Evolutionary conservation across 306 rosid species (phyloP).

Genomic region (Trichosanthes cucumerina): DNA sequence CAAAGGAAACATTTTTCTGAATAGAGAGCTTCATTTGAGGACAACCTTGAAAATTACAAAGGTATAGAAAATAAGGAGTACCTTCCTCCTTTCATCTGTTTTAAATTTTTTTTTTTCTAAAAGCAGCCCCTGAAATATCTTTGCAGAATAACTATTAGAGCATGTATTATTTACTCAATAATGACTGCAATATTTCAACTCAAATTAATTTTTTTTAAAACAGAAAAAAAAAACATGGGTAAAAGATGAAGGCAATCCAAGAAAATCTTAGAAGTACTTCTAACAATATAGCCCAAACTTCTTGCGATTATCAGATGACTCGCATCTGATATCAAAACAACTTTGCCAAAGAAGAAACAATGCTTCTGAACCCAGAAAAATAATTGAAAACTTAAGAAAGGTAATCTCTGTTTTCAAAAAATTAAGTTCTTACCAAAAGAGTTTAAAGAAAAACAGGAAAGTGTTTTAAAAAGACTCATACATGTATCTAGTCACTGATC

Average conservation of each 20-base stretch:
- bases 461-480: neutral
- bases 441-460: neutral
- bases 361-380: neutral
- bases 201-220: neutral
- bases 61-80: too few species aligned
- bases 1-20: neutral
- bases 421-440: too few species aligned
- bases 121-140: neutral
- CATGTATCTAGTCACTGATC: neutral
- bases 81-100: too few species aligned
- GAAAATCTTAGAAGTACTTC: neutral
- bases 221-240: neutral
- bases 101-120: neutral
- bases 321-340: neutral
- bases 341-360: neutral
- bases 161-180: neutral
- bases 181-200: neutral
- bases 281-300: neutral
- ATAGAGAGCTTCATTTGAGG: neutral
- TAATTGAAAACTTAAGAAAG: neutral
- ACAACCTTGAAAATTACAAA: neutral
- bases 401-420: neutral
- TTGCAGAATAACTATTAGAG: too few species aligned
- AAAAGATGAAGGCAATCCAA: neutral
- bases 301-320: neutral